A percentile compares a stretch with the other conserved stretches of the same genome.
Evolutionary conservation across 768 basidiomycete genomes (phyloP).

Genomic region (Lanmaoa rubissima): DNA sequence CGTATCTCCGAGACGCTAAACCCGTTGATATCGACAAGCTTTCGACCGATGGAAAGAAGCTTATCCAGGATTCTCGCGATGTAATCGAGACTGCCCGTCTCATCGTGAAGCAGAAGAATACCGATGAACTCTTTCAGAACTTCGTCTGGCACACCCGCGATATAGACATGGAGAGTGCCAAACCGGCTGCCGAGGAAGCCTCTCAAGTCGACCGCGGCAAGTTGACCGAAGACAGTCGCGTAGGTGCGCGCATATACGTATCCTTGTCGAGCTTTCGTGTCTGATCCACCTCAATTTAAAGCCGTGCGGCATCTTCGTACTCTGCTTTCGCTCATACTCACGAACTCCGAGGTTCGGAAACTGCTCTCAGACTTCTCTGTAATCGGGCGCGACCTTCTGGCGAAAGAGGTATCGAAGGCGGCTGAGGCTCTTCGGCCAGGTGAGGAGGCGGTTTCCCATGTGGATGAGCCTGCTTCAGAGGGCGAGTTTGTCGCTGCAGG

Average conservation of each 20-base stretch:
- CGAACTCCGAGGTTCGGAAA: constrained; percentile 92
- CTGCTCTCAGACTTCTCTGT: constrained; percentile 75
- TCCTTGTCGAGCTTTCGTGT: background rate
- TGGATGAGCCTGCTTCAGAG: constrained; percentile 67
- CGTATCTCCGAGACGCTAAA: constrained; percentile 58
- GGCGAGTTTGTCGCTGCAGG: constrained; percentile 60
- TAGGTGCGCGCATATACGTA: constrained; percentile 44
- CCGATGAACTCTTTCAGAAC: constrained; percentile 88
- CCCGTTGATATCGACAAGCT: constrained; percentile 65
- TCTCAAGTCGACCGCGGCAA: constrained; percentile 56
- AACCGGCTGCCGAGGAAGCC: constrained; percentile 40
- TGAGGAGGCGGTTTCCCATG: constrained; percentile 55
- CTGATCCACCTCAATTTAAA: constrained; percentile 29
- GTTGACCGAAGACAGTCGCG: constrained; percentile 53
- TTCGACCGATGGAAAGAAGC: constrained; percentile 71
- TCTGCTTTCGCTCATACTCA: constrained; percentile 79
- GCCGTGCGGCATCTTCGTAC: constrained; percentile 87
- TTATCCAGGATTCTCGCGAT: constrained; percentile 74
- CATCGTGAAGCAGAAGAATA: constrained; percentile 82
- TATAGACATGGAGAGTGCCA: constrained; percentile 37
- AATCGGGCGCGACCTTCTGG: constrained; percentile 82
- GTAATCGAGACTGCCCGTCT: constrained; percentile 73
- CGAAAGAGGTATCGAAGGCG: constrained; percentile 67
- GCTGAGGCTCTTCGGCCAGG: constrained; percentile 67
- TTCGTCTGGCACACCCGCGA: constrained; percentile 81